Evolutionary conservation across 257 asterid genomes (phyloP), one percentile per base, ranked within the genome.

Genomic region (Craterostigma plantagineum): DNA sequence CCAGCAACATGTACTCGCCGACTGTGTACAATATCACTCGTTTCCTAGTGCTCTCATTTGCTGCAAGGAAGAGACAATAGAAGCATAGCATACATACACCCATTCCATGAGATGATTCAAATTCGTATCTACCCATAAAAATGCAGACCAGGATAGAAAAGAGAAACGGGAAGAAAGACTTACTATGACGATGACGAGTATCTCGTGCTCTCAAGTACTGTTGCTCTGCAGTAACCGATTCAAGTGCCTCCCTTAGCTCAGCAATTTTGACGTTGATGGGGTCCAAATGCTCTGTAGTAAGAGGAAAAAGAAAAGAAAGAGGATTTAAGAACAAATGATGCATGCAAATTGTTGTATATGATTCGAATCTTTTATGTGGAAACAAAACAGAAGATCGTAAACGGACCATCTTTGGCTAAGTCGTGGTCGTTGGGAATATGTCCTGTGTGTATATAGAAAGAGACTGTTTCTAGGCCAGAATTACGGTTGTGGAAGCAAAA

Each of bases 1-100:
- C 92, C 16, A 83, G 87, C 71, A 90, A 52, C 9, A 75, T 33
- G 79, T 83, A 90, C 49, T 83, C 99, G n/a, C 71, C 92, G n/a
- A 79, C 68, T 0, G 95, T 76, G 84, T 90, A 90, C 46, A 76
- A 76, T 48, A 87, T 74, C 9, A 87, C 95, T 0, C 98, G 98
- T 56, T 47, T 72, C 51, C 85, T 61, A 4, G 95, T 87, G 74
- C 93, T 87, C 73, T 90, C 99, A 38, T 90, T 90, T 46, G 94
- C 99, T 83, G 92, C 65, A 2, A 23, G 6, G 30, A 23, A 23
- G 4, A 23, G n/a, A 23, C 30, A 23, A 23, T 6, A 23, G 4
- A 23, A 23, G 30, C n/a, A 23, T 23, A 6, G 30, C n/a, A 23
- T 2, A 6, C 30, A 23, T 2, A 23, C 6, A 23, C 30, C 2